These are phyloP conservation scores for Cryptococcus jaspeensis DNA, from an alignment of 1,284 basidiomycete genomes.

Conservation along the genomic window DNA sequence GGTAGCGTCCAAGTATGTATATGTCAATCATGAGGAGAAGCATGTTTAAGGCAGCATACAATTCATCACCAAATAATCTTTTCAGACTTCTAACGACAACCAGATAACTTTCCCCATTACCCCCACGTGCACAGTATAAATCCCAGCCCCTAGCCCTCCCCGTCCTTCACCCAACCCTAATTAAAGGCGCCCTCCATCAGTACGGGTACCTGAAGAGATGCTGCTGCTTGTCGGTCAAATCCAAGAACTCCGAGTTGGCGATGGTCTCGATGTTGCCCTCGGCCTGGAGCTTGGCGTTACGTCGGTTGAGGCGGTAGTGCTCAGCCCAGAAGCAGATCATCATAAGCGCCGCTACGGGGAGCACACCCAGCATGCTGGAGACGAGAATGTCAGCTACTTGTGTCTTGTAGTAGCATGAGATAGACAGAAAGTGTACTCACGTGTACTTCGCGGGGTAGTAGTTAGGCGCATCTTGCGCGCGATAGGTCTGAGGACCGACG, in stretches of 20 bases:
- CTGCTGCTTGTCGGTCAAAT: slow-evolving; percentile 42
- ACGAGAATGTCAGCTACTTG: too few species aligned
- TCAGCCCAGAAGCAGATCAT: slow-evolving; percentile 19
- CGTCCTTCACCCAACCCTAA: not conserved
- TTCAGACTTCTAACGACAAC: too few species aligned
- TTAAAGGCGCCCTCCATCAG: slow-evolving; percentile 5
- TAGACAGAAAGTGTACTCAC: too few species aligned
- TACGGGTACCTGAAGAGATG: slow-evolving; percentile 40
- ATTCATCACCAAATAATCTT: too few species aligned
- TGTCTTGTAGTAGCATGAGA: too few species aligned
- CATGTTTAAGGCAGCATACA: too few species aligned
- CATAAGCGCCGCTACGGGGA: slow-evolving; percentile 23
- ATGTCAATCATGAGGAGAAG: too few species aligned
- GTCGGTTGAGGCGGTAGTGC: slow-evolving; percentile 36
- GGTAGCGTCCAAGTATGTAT: too few species aligned
- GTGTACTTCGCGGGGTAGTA: slow-evolving; percentile 33
- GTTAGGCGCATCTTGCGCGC: slow-evolving; percentile 20
- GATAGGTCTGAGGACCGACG: slow-evolving; percentile 34
- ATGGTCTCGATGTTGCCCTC: not conserved
- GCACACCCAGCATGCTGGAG: slow-evolving; percentile 36
- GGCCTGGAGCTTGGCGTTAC: slow-evolving; percentile 12
- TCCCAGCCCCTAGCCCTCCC: too few species aligned
- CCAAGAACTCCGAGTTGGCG: slow-evolving; percentile 32
- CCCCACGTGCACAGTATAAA: too few species aligned
- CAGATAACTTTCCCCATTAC: too few species aligned